A percentile compares a stretch with the other conserved stretches of the same genome.
These are phyloP conservation scores for Elaeagnus macrophylla DNA, from an alignment of 306 rosid species.

Conservation along the genomic window DNA sequence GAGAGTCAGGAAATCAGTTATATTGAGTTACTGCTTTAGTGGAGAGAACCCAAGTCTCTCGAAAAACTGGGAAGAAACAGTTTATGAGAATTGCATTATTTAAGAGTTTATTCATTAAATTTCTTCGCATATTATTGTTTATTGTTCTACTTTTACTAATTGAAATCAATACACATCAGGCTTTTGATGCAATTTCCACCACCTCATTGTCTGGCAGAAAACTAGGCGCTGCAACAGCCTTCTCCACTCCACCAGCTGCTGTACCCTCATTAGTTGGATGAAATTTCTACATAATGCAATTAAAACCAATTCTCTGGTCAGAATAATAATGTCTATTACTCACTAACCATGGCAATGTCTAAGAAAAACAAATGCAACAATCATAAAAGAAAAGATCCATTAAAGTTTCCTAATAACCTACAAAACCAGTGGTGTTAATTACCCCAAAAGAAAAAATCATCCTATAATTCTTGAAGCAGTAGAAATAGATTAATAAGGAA, in stretches of 20 bases:
- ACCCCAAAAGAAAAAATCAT: not conserved
- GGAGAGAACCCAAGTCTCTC: too few species aligned
- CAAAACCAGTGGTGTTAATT: too few species aligned
- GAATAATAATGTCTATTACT: slow-evolving; percentile 3
- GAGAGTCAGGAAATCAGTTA: too few species aligned
- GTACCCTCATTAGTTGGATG: slow-evolving; percentile 35
- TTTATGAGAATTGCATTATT: too few species aligned
- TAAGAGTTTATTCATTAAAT: too few species aligned
- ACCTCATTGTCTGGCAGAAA: slow-evolving; percentile 31
- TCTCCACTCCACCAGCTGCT: slow-evolving; percentile 35
- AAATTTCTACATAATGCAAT: slow-evolving; percentile 39
- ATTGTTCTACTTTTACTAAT: too few species aligned
- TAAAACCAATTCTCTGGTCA: slow-evolving; percentile 11
- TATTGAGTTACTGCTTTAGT: too few species aligned
- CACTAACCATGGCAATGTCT: not conserved
- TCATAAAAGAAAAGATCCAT: not conserved
- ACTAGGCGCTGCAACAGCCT: slow-evolving; percentile 29
- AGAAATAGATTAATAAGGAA: not conserved
- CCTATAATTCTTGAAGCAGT: not conserved
- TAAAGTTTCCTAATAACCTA: too few species aligned
- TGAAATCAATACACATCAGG: too few species aligned
- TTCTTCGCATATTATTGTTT: too few species aligned
- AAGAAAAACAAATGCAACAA: not conserved
- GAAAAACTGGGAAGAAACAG: too few species aligned
- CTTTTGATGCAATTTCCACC: slow-evolving; percentile 26